Evolutionary conservation across 441 rosid species (phyloP).

Genomic region (Capsella rubella): DNA sequence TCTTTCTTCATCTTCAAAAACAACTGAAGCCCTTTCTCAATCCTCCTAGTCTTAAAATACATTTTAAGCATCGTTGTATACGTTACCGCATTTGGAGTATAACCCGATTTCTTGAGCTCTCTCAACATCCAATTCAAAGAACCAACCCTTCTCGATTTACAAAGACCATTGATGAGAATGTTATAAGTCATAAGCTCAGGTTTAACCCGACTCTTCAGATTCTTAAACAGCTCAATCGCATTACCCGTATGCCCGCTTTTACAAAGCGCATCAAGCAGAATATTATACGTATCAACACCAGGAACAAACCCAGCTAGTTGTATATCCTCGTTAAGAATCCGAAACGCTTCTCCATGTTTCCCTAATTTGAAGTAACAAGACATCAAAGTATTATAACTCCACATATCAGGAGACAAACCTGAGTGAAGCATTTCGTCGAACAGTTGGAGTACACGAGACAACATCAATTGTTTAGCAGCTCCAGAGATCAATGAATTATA

Average conservation of each 20-base stretch:
- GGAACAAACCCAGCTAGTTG: constrained; percentile 45
- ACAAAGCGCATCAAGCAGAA: constrained; percentile 75
- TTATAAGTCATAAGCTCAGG: constrained; percentile 66
- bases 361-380: constrained; percentile 67
- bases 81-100: constrained; percentile 65
- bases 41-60: constrained; percentile 55
- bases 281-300: constrained; percentile 61
- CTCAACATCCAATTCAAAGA: constrained; percentile 53
- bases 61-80: constrained; percentile 72
- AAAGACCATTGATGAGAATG: constrained; percentile 72
- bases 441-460: constrained; percentile 52
- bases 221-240: constrained; percentile 63
- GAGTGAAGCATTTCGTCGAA: constrained; percentile 73
- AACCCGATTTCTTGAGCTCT: constrained; percentile 60
- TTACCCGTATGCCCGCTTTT: constrained; percentile 56
- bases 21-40: constrained; percentile 60
- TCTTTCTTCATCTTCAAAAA: constrained; percentile 57
- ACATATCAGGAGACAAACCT: constrained; percentile 63
- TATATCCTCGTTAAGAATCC: constrained; percentile 52
- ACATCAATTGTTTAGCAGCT: constrained; percentile 48
- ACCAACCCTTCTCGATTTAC: constrained; percentile 54
- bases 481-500: constrained; percentile 75
- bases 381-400: constrained; percentile 79
- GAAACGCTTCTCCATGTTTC: constrained; percentile 59
- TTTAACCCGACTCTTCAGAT: constrained; percentile 50